phyloP scores from a whole-genome alignment of 1,284 basidiomycete species.

The Porogramme epimiltina region DNA sequence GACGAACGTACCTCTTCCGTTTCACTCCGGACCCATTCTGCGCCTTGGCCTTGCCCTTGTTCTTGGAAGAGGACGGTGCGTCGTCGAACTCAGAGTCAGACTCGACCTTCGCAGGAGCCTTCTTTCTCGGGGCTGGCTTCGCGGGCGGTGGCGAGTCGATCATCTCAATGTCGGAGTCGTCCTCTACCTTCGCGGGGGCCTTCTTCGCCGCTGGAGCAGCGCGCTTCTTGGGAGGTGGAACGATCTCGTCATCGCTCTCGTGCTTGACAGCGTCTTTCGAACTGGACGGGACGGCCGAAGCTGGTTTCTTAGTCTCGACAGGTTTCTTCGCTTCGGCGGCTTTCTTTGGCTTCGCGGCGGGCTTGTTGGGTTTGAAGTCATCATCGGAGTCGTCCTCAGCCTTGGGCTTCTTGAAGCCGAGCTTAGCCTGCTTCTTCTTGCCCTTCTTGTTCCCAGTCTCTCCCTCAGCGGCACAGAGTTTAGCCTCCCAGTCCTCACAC shows the following conservation, averaged over 20 bases:
- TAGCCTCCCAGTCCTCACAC: constrained; percentile 62
- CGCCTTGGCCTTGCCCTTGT: constrained; percentile 42
- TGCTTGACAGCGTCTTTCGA: constrained; percentile 34
- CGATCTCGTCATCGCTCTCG: constrained; percentile 27
- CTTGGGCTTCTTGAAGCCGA: constrained; percentile 48
- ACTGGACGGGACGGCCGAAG: constrained; percentile 25
- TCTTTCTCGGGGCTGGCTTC: constrained; percentile 26
- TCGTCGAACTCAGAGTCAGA: constrained; percentile 30
- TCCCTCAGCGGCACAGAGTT: constrained; percentile 47
- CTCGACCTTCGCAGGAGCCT: constrained; percentile 24
- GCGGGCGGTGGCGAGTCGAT: constrained; percentile 16
- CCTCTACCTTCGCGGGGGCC: constrained; percentile 32
- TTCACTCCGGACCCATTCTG: constrained; percentile 38
- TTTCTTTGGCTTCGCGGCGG: constrained; percentile 46
- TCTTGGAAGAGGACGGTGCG: constrained; percentile 28
- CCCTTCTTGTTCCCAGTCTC: constrained; percentile 56
- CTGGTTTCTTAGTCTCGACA: constrained; percentile 31
- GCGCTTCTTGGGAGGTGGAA: constrained; percentile 28
- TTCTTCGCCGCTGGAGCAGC: constrained; percentile 31
- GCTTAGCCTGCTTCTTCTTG: constrained; percentile 78
- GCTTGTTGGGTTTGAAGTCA: constrained; percentile 77
- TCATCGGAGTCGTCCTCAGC: constrained; percentile 60
- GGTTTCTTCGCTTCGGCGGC: constrained; percentile 29
- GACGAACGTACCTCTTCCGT: constrained; percentile 52
- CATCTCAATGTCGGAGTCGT: constrained; percentile 43